phyloP scores from a whole-genome alignment of 805 yeast genomes.

The Metschnikowia borealis region DNA sequence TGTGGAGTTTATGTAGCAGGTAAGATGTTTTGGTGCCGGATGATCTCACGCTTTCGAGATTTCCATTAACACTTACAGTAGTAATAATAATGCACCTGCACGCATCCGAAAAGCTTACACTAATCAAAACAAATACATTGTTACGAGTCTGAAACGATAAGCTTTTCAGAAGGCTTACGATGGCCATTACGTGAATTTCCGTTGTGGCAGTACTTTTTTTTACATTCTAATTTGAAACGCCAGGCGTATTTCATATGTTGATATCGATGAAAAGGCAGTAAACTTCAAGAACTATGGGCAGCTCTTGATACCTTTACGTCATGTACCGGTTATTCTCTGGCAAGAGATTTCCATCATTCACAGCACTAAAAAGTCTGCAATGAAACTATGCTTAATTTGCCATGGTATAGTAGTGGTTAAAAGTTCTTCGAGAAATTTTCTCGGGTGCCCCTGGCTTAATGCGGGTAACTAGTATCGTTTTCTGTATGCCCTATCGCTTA shows the following conservation, averaged over 20 bases:
- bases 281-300: conserved; percentile 13
- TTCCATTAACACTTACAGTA: background rate
- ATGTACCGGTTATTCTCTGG: conserved; percentile 31
- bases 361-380: conserved; percentile 32
- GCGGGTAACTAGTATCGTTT: conserved; percentile 11
- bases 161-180: background rate
- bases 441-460: background rate
- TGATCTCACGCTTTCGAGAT: conserved; percentile 1
- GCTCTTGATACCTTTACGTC: conserved; percentile 23
- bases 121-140: background rate
- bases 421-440: background rate
- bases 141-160: background rate
- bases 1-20: background rate
- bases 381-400: conserved; percentile 48
- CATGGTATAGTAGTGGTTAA: conserved; percentile 12
- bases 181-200: background rate
- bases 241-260: background rate
- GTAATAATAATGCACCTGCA: conserved; percentile 1
- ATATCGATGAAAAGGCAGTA: conserved; percentile 12
- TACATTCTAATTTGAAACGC: background rate
- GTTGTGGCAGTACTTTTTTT: no score
- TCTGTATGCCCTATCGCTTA: background rate
- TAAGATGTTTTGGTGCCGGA: background rate
- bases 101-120: background rate
- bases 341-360: conserved; percentile 44